Evolutionary conservation across 371 early-diverging fungal species (phyloP).

Genomic region (Neoconidiobolus thromboides): DNA sequence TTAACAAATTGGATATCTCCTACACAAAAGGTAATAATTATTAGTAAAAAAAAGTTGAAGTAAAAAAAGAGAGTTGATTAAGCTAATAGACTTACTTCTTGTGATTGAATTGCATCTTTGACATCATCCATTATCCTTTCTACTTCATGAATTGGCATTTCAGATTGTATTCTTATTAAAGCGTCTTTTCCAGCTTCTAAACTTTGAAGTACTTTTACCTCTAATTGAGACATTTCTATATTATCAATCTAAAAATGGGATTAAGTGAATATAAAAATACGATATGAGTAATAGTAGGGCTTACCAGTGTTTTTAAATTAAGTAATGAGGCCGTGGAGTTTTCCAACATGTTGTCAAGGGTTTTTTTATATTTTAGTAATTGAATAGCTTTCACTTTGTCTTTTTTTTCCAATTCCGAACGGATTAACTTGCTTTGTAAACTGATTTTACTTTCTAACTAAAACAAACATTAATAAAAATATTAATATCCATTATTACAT

Average conservation of each 20-base stretch:
- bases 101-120: background rate
- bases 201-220: background rate
- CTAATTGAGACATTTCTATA: background rate
- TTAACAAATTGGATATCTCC: background rate
- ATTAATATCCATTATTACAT: background rate
- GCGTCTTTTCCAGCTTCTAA: background rate
- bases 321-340: background rate
- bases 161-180: background rate
- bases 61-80: background rate
- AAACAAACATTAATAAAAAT: background rate
- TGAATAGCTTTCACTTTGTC: background rate
- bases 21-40: background rate
- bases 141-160: constrained; percentile 1
- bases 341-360: background rate
- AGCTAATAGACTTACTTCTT: background rate
- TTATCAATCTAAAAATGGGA: background rate
- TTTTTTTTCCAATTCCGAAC: background rate
- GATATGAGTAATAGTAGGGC: no score
- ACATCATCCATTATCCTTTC: constrained; percentile 2
- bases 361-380: background rate
- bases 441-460: background rate
- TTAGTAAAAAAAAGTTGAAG: background rate
- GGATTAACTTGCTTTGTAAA: background rate
- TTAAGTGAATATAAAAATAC: background rate
- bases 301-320: constrained; percentile 1